phyloP scores from a whole-genome alignment of 2,329 filamentous ascomycete species.

The Clonostachys sp. region DNA sequence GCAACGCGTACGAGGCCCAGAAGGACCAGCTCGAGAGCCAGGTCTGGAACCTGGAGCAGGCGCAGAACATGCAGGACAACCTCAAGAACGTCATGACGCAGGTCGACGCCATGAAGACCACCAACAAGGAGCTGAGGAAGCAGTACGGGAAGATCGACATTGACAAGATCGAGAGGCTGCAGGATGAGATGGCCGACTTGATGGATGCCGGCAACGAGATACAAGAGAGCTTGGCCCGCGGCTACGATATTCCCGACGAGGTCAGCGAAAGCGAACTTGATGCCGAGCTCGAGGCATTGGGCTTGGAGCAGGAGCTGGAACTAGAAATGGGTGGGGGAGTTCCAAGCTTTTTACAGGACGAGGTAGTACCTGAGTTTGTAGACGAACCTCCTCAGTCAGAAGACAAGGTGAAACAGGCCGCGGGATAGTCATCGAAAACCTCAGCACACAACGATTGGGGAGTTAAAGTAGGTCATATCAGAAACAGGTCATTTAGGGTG shows the following conservation, averaged over 20 bases:
- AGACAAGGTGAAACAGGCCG: conserved; percentile 79
- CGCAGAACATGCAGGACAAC: conserved; percentile 97
- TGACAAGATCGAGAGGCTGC: conserved; percentile 94
- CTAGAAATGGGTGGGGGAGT: conserved; percentile 59
- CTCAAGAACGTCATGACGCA: conserved; percentile 98
- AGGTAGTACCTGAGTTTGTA: conserved; percentile 81
- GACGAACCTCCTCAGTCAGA: conserved; percentile 77
- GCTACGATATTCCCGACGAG: conserved; percentile 94
- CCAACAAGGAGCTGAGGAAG: conserved; percentile 84
- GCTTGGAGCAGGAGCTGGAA: conserved; percentile 90
- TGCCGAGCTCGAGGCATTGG: conserved; percentile 90
- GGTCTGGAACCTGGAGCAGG: conserved; percentile 99
- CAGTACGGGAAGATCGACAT: conserved; percentile 98
- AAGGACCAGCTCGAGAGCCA: conserved; percentile 91
- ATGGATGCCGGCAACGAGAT: conserved; percentile 99
- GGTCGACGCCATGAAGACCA: conserved; percentile 95
- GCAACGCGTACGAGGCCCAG: conserved; percentile 91
- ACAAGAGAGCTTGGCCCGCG: conserved; percentile 84
- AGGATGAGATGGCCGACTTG: conserved; percentile 98
- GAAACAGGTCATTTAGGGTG: too few relatives aligned
- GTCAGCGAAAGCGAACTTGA: conserved; percentile 96
- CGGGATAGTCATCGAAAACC: conserved; percentile 29
- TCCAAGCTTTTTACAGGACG: conserved; percentile 86
- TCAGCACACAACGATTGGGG: too few relatives aligned
- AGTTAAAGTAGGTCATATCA: too few relatives aligned